phyloP scores from a whole-genome alignment of 2,329 filamentous ascomycete species.

The Alternaria alternata region DNA sequence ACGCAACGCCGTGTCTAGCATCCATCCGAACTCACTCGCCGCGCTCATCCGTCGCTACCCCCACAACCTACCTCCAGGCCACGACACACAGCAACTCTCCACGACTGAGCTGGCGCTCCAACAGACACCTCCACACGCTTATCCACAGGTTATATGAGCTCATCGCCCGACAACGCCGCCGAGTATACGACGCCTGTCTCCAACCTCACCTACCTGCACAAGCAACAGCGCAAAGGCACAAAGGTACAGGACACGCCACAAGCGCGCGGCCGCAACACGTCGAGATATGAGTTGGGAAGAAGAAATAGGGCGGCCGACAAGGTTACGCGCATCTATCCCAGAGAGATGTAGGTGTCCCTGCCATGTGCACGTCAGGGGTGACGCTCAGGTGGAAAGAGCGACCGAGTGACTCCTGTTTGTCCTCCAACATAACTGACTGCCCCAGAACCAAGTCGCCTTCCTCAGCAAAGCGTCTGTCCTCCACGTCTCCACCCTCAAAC shows the following conservation, averaged over 20 bases:
- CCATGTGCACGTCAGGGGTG: neutral
- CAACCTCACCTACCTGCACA: conserved; percentile 47
- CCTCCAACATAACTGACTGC: conserved; percentile 17
- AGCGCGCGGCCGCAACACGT: conserved; percentile 47
- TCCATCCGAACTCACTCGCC: conserved; percentile 27
- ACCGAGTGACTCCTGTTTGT: conserved; percentile 7
- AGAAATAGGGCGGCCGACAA: conserved; percentile 49
- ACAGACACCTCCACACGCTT: conserved; percentile 12
- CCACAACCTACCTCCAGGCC: conserved; percentile 4
- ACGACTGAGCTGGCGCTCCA: conserved; percentile 18
- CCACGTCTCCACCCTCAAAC: conserved; percentile 42
- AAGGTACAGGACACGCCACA: conserved; percentile 47
- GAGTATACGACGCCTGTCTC: conserved; percentile 44
- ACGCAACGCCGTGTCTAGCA: conserved; percentile 36
- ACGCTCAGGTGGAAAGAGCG: neutral
- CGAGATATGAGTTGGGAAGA: conserved; percentile 54
- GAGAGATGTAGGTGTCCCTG: conserved; percentile 46
- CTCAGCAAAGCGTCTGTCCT: conserved; percentile 45
- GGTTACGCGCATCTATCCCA: conserved; percentile 52
- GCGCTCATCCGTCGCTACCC: conserved; percentile 24
- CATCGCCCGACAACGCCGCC: conserved; percentile 45
- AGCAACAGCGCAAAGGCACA: conserved; percentile 46
- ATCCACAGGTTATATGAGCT: conserved; percentile 49
- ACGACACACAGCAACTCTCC: conserved; percentile 9
- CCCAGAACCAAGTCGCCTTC: conserved; percentile 50